Base-by-base conservation (phyloP, 2,329 filamentous ascomycete species). In the Sporothrix inflata region DNA sequence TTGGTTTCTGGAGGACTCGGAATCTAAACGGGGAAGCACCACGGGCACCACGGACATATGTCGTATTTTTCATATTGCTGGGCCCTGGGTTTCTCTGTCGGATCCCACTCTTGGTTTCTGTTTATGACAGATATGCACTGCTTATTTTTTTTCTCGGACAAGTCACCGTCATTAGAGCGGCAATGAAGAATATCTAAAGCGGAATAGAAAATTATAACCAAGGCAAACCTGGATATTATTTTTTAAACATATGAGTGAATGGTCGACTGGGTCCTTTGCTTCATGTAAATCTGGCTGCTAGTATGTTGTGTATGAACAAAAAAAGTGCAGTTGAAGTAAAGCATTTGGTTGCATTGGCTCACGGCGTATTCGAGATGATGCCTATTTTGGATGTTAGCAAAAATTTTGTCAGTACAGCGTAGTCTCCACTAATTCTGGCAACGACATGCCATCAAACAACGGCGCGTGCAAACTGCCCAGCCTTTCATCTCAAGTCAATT, bases 121-220 rank as follows among this genome's bases (percentile, higher is more conserved):
- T 63, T 71, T 42, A 45, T 63, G 65, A 42, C 61, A 63, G 51
- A 55, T 19, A 34, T 57, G 24, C 45, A 38, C 47, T 67, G 65
- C 53, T 61, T 60, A 40, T 47, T 68, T 51, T 30, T 45, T 69
- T 47, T 60, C 51, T 60, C 51, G 34, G 38, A 34, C 51, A 69
- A 70, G 57, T 30, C 12, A 11, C 53, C 51, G 42, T 51, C 42
- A 38, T 42, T 45, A 7, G 51, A 71, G 67, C 51, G 45, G 70
- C 65, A 57, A 69, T 70, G 73, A 72, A 71, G 57, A 47, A 53
- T 51, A 74, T 66, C n/a, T 65, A 51, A 71, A 74, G 73, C 73
- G 73, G 63, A 70, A 72, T 74, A 70, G 55, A 70, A 70, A 63
- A 47, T 19, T 60, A 70, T 51, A 55, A 51, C 69, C 69, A 70